Conservation (phyloP, 345 rosid species). For the Durio zibethinus region DNA sequence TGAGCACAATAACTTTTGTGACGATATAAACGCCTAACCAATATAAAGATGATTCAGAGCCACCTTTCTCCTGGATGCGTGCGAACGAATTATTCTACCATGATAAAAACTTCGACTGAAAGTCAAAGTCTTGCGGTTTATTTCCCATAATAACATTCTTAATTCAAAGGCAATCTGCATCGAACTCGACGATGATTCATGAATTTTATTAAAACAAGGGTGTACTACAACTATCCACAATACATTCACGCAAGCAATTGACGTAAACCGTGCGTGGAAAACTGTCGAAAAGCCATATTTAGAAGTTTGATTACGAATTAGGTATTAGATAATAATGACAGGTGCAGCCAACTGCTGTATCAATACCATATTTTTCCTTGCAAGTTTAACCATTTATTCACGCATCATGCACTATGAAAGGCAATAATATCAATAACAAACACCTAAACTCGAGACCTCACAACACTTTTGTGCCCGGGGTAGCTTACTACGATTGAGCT, state of each 20-base stretch:
- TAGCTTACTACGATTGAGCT: background rate
- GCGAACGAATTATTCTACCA: background rate
- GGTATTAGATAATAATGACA: background rate
- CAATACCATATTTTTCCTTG: background rate
- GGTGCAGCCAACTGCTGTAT: slow-evolving; percentile 10
- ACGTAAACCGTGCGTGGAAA: background rate
- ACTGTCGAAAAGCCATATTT: background rate
- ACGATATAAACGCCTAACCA: too few relatives aligned
- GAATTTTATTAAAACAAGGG: background rate
- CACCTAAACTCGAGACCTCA: background rate
- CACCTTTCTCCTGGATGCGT: background rate
- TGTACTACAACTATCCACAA: background rate
- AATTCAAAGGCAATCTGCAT: background rate
- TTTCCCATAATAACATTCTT: background rate
- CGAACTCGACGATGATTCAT: background rate
- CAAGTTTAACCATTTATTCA: slow-evolving; percentile 17
- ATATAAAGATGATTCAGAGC: background rate
- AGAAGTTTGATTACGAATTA: background rate
- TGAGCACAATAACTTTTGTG: too few relatives aligned
- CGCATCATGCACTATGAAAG: background rate
- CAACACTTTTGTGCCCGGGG: background rate
- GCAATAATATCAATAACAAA: background rate
- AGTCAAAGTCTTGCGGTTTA: background rate
- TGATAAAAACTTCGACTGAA: background rate
- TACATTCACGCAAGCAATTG: background rate